A percentile compares a stretch with the other conserved stretches of the same genome.
Conservation (phyloP, 2,329 filamentous ascomycete genomes). For the Zasmidium cellare region DNA sequence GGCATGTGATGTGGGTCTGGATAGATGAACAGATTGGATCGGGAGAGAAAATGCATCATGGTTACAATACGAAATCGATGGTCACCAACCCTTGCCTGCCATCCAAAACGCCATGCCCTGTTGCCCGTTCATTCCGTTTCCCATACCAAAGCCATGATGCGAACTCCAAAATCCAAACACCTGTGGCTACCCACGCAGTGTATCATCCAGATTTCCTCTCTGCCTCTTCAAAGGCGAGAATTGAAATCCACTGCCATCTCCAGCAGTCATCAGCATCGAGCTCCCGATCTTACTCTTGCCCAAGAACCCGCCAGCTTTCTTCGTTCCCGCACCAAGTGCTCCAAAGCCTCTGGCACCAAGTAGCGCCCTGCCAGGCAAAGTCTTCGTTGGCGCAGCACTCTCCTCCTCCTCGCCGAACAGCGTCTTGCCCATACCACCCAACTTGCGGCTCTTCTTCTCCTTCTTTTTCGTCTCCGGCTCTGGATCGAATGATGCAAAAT, state of each 20-base stretch:
- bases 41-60: background rate
- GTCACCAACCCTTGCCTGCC: background rate
- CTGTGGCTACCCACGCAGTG: slow-evolving; percentile 26
- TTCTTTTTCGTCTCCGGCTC: slow-evolving; percentile 31
- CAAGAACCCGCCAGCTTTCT: slow-evolving; percentile 29
- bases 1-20: background rate
- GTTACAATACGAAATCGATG: background rate
- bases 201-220: slow-evolving; percentile 35
- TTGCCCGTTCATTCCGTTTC: background rate
- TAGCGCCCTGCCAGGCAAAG: slow-evolving; percentile 28
- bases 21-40: too few species aligned
- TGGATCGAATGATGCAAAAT: slow-evolving; percentile 40
- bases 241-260: slow-evolving; percentile 38
- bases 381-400: slow-evolving; percentile 24
- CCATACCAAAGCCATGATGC: background rate
- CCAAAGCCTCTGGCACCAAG: slow-evolving; percentile 34
- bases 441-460: slow-evolving; percentile 38
- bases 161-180: background rate
- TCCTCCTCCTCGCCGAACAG: slow-evolving; percentile 43
- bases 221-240: slow-evolving; percentile 39
- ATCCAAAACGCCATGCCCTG: background rate
- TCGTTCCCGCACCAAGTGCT: slow-evolving; percentile 28
- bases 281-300: slow-evolving; percentile 27
- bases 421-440: slow-evolving; percentile 39
- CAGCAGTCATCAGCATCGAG: slow-evolving; percentile 30